Percentiles rank a stretch among this genome's conserved stretches.
These are phyloP conservation scores for Cucumis hystrix DNA, from an alignment of 306 rosid genomes.

Conservation along the genomic window DNA sequence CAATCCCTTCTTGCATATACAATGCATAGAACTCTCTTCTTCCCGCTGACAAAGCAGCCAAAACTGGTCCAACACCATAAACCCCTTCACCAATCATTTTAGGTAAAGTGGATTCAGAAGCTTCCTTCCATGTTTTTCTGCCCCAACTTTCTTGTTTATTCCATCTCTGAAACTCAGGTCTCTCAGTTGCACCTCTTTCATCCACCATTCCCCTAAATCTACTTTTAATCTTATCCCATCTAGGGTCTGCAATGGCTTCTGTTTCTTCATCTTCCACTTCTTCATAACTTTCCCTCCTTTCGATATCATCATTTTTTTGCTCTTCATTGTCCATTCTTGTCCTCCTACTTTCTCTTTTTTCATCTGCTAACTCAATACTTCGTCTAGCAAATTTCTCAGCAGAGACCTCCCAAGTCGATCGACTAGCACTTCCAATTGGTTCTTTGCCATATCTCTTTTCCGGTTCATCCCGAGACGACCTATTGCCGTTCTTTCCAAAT, in stretches of 20 bases:
- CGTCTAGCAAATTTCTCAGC: conserved; percentile 9
- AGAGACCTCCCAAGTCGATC: conserved; percentile 19
- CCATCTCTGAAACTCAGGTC: conserved; percentile 62
- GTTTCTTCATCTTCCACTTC: conserved; percentile 43
- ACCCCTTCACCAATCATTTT: conserved; percentile 79
- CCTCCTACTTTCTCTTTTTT: conserved; percentile 17
- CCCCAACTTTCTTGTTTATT: conserved; percentile 73
- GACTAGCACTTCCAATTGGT: conserved; percentile 14
- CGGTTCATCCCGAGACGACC: conserved; percentile 48
- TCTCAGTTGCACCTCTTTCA: conserved; percentile 31
- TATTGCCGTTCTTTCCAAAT: conserved; percentile 18
- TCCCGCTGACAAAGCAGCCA: conserved; percentile 86
- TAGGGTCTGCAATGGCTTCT: conserved; percentile 51
- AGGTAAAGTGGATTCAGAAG: conserved; percentile 62
- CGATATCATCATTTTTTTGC: conserved; percentile 11
- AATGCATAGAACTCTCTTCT: conserved; percentile 84
- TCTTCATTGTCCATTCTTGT: conserved; percentile 20
- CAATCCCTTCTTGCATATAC: conserved; percentile 82
- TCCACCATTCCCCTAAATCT: conserved; percentile 40
- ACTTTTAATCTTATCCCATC: conserved; percentile 69
- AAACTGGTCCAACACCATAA: conserved; percentile 90
- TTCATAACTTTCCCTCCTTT: conserved; percentile 13
- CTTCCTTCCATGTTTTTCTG: conserved; percentile 79
- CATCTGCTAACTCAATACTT: conserved; percentile 6
- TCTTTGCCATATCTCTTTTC: conserved; percentile 28